Evolutionary conservation across 106 monocot genomes (phyloP).

Genomic region (Allium sativum): DNA sequence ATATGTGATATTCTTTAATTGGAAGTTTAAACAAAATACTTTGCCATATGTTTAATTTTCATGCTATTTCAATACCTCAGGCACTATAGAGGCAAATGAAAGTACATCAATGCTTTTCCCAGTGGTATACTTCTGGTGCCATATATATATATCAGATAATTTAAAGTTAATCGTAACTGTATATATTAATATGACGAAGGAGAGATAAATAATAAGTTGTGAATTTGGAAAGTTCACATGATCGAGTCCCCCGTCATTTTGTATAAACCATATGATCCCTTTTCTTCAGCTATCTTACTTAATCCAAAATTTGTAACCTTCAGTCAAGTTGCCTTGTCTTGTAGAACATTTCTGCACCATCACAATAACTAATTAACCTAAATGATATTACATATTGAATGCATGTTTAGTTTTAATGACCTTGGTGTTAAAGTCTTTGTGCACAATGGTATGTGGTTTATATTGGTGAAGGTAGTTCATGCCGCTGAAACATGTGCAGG

Average conservation of each 20-base stretch:
- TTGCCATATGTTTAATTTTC: too few species aligned
- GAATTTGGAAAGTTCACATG: constrained; percentile 6
- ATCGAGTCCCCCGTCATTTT: constrained; percentile 22
- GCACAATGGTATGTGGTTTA: constrained; percentile 20
- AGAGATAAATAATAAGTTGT: neutral
- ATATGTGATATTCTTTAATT: too few species aligned
- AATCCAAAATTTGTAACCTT: constrained; percentile 22
- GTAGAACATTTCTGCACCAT: constrained; percentile 16
- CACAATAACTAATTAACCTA: neutral
- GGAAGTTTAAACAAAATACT: too few species aligned
- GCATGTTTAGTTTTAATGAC: neutral
- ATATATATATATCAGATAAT: constrained; percentile 8
- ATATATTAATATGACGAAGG: neutral
- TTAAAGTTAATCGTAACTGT: neutral
- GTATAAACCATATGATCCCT: constrained; percentile 15
- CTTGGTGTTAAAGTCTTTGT: constrained; percentile 16
- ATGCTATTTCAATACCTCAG: constrained; percentile 9
- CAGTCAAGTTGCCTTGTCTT: constrained; percentile 14
- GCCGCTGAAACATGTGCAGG: constrained; percentile 7
- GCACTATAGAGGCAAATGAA: constrained; percentile 14
- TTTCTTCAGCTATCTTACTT: constrained; percentile 19
- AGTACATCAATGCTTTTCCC: constrained; percentile 17
- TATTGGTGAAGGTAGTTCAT: constrained; percentile 21
- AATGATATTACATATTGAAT: neutral
- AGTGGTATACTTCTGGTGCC: constrained; percentile 20